Base-by-base conservation (phyloP, 345 rosid species). In the Draba incana region DNA sequence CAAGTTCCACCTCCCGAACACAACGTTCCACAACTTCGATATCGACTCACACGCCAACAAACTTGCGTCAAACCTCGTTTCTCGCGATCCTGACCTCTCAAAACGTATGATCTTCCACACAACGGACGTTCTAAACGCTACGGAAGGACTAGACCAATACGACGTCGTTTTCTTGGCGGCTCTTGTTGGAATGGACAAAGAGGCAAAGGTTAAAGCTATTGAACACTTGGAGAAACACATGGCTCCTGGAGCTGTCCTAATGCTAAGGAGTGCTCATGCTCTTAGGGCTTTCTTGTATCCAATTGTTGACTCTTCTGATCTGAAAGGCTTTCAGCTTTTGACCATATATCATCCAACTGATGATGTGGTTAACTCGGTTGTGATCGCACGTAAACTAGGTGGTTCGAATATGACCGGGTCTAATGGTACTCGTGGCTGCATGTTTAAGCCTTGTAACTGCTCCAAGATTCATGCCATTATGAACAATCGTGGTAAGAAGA, bases 111-210 rank as follows among this genome's bases (percentile, higher is more conserved):
- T 79, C 68, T 94, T 94, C 55, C 95, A 86, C 62, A 87, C 94
- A 10, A 63, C 57, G 2, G 88, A 94, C 57, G 75, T 94, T 6
- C 58, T 87, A 73, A 46, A 86, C 50, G 86, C 90, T 5, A 79
- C 79, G 0, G 49, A 69, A 12, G 88, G 52, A 8, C 56, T 94
- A 23, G 73, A 78, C 50, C 85, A 88, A 27, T 88, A 82, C 56
- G 96, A 88, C 7, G 95, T 91, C 0, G 87, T 94, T 25, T 94
- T 88, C 83, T 79, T 94, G 74, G 99, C 99, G 1, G 97, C 97
- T 38, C 82, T 94, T 4, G 99, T 94, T 35, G 99, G 99, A 14
- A 85, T 91, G 95, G 87, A 81, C 62, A 87, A 81, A 85, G 92
- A 85, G 56, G 84, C 76, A 57, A 94, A 94, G 79, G 63, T 79